Evolutionary conservation across 495 filamentous ascomycete genomes (phyloP), one percentile per base, ranked within the genome.

Genomic region (Xylaria cubensis): DNA sequence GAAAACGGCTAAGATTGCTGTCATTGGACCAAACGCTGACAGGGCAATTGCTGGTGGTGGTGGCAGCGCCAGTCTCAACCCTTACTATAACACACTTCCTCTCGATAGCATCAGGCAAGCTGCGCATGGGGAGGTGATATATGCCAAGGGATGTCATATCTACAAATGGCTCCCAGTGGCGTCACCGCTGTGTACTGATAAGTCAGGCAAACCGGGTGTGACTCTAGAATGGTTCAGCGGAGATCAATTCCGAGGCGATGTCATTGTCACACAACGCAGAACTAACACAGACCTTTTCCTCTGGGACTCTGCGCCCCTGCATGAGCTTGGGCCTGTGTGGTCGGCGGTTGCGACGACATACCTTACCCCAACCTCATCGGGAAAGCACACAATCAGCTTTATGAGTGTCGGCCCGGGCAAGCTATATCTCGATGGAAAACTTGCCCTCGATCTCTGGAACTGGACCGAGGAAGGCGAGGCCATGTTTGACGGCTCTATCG

Each of bases 11-110:
- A 87, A 82, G 74, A 85, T 95, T 58, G 90, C 93, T 9, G 86
- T 96, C 41, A 96, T 97, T 69, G 93, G 94, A 0, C 94, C 94
- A 10, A 97, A 97, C 77, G 89, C 92, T 42, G 92, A 92, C 73
- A 82, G 91, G 62, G 91, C 93, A 0, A 90, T 92, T 46, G 92
- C 91, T 64, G 90, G 92, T 64, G 93, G 94, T 51, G 94, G 94
- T 70, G 93, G 94, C 10, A 94, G 92, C 72, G 93, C 94, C 1
- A 91, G 89, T 61, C 81, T 97, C 39, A 90, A 90, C 72, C 90
- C 93, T 4, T 95, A 97, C 78, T 95, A 96, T 79, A 90, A 87
- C 24, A 89, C 88, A 0, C 77, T 88, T 10, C 88, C 88, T 7
- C 82, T 89, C 17, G 87, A 88, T 48, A 88, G 86, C 73, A 89